These are phyloP conservation scores for Condylostoma magnum DNA, from an alignment of 169 alveolate species.

Conservation along the genomic window DNA sequence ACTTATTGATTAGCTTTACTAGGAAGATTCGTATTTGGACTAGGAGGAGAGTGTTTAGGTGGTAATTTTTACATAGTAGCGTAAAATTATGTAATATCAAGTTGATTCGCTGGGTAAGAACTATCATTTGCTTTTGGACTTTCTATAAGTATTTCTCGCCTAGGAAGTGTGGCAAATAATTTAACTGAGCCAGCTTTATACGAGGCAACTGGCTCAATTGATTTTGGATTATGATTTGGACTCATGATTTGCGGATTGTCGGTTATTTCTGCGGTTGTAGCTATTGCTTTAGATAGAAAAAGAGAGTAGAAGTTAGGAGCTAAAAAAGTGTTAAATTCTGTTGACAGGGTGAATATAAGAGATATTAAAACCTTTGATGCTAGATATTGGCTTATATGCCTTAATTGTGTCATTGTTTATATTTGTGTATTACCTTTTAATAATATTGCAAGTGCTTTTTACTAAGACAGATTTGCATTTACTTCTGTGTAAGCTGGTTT, in stretches of 20 bases:
- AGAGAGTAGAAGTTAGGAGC: slow-evolving; percentile 32
- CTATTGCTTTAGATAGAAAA: slow-evolving; percentile 26
- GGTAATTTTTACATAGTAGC: too few species aligned
- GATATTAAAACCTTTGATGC: slow-evolving; percentile 23
- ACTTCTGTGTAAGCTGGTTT: slow-evolving; percentile 35
- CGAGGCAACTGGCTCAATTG: slow-evolving; percentile 23
- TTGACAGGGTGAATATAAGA: slow-evolving; percentile 14
- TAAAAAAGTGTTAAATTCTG: background rate
- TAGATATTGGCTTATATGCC: slow-evolving; percentile 44
- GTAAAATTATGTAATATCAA: slow-evolving; percentile 44
- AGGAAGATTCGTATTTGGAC: slow-evolving; percentile 67
- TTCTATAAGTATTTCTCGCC: slow-evolving; percentile 46
- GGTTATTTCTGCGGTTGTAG: slow-evolving; percentile 31
- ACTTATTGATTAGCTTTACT: slow-evolving; percentile 47
- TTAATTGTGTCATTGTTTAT: slow-evolving; percentile 40
- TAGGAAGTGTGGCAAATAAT: slow-evolving; percentile 58
- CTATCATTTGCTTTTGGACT: slow-evolving; percentile 64
- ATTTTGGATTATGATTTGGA: slow-evolving; percentile 33
- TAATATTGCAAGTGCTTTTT: slow-evolving; percentile 53
- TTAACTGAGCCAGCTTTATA: slow-evolving; percentile 45
- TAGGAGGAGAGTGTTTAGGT: slow-evolving; percentile 69
- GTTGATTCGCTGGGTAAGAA: slow-evolving; percentile 65
- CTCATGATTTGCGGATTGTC: slow-evolving; percentile 39
- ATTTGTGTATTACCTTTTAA: slow-evolving; percentile 54
- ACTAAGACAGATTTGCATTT: slow-evolving; percentile 28